Percentiles rank a stretch among this genome's conserved stretches.
Evolutionary conservation across 441 rosid species (phyloP).

Genomic region (Pelargonium hybrid): DNA sequence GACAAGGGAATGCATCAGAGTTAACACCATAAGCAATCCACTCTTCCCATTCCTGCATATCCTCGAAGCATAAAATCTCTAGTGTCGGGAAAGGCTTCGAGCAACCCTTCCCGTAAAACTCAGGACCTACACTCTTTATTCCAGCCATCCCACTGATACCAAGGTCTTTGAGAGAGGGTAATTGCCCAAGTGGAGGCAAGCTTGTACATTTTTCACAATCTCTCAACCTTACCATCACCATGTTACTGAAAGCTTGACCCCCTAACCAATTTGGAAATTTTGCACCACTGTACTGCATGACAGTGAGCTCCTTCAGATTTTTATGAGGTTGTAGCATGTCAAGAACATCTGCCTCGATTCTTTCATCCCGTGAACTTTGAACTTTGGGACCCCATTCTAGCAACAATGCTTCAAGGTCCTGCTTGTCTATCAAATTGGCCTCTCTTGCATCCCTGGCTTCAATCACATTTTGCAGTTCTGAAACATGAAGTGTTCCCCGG

Average conservation of each 20-base stretch:
- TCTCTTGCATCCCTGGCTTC: constrained; percentile 21
- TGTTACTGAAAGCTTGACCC: constrained; percentile 20
- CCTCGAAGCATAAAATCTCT: constrained; percentile 16
- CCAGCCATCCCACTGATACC: constrained; percentile 14
- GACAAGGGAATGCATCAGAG: constrained; percentile 20
- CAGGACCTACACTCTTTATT: constrained; percentile 18
- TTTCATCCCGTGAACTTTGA: constrained; percentile 12
- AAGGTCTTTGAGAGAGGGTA: constrained; percentile 22
- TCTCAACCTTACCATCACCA: constrained; percentile 18
- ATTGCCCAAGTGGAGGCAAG: constrained; percentile 30
- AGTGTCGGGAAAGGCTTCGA: constrained; percentile 18
- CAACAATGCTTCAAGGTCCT: constrained; percentile 16
- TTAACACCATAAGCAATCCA: constrained; percentile 15
- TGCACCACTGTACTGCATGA: constrained; percentile 23
- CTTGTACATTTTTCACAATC: constrained; percentile 20
- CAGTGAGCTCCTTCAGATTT: constrained; percentile 13
- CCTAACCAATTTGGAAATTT: constrained; percentile 30
- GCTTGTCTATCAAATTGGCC: constrained; percentile 28
- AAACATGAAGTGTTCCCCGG: constrained; percentile 21
- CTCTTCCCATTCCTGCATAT: constrained; percentile 24
- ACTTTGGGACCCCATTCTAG: constrained; percentile 24
- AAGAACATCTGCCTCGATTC: constrained; percentile 14
- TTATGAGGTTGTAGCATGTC: constrained; percentile 20
- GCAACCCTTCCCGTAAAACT: constrained; percentile 21
- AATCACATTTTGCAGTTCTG: constrained; percentile 23